Evolutionary conservation across 2,329 filamentous ascomycete species (phyloP), one percentile per base, ranked within the genome.

Genomic region (Proliferodiscus dingleyae): DNA sequence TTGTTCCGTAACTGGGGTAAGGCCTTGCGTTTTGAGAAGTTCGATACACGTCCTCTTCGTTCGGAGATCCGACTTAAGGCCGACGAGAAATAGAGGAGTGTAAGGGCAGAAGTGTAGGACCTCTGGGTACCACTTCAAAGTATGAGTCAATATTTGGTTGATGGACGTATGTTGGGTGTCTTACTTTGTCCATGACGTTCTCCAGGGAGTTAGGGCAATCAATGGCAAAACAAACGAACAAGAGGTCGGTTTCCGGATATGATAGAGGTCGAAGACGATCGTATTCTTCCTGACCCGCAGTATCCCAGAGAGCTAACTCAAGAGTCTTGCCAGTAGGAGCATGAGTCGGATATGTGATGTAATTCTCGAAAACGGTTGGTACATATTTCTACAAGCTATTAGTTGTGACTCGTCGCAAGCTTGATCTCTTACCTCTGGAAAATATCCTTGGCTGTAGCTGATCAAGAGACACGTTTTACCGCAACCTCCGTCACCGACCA

Each of bases 201-300:
- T 98, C 93, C 43, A 98, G 76, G 5, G 91, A 97, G 68, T 95
- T 96, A 28, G 93, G 93, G 68, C 93, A 98, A 70, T 98, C 93
- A 63, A 98, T 96, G 55, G 93, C 93, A 68, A 98, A 98, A 75
- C 93, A 98, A 57, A 98, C 93, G 67, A 98, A 97, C 49, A 98
- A 83, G 26, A 98, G 78, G 67, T 98, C 93, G 10, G 93, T 98
- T 71, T 98, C 93, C 3, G 93, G 93, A 70, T 98, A 98, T 36
- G 91, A 97, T 41, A 98, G 81, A 37, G 93, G 93, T 57, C 93
- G 84, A 64, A 98, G 75, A 60, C 93, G 84, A 74, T 98, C 93
- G 67, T 98, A 98, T 71, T 97, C 93, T 69, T 98, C 93, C 70
- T 98, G 93, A 30, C 93, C 93, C 60, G 93, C 93, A 22, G 93